phyloP scores from a whole-genome alignment of 768 basidiomycete species.

The Melanogaster broomeanus region DNA sequence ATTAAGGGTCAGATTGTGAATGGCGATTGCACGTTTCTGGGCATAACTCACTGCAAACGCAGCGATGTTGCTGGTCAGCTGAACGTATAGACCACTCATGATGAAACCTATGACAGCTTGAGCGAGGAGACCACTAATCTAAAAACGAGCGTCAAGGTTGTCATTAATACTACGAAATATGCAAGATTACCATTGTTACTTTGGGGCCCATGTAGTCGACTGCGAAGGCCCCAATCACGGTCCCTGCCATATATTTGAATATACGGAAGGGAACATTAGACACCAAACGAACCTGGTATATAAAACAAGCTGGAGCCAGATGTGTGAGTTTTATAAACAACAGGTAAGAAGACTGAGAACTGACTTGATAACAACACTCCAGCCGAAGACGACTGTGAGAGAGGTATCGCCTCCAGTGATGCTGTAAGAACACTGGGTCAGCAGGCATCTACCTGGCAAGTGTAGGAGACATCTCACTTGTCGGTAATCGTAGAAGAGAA shows the following conservation, averaged over 20 bases:
- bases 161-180: neutral
- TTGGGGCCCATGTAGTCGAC: constrained; percentile 79
- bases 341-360: constrained; percentile 15
- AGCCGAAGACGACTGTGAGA: constrained; percentile 71
- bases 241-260: constrained; percentile 38
- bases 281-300: constrained; percentile 48
- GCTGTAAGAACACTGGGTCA: constrained; percentile 32
- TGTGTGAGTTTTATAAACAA: constrained; percentile 1
- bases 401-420: constrained; percentile 56
- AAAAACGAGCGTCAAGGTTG: neutral
- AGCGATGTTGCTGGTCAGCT: constrained; percentile 63
- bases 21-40: neutral
- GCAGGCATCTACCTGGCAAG: neutral
- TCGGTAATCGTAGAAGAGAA: constrained; percentile 79
- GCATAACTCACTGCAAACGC: constrained; percentile 63
- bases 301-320: constrained; percentile 52
- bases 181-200: constrained; percentile 59
- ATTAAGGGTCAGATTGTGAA: neutral
- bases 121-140: constrained; percentile 67
- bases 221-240: constrained; percentile 71
- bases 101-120: constrained; percentile 84
- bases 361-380: constrained; percentile 85
- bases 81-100: constrained; percentile 80
- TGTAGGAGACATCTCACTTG: constrained; percentile 41
- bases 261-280: constrained; percentile 1